Conservation (phyloP, 2,329 filamentous ascomycete genomes). For the Neonectria hederae region DNA sequence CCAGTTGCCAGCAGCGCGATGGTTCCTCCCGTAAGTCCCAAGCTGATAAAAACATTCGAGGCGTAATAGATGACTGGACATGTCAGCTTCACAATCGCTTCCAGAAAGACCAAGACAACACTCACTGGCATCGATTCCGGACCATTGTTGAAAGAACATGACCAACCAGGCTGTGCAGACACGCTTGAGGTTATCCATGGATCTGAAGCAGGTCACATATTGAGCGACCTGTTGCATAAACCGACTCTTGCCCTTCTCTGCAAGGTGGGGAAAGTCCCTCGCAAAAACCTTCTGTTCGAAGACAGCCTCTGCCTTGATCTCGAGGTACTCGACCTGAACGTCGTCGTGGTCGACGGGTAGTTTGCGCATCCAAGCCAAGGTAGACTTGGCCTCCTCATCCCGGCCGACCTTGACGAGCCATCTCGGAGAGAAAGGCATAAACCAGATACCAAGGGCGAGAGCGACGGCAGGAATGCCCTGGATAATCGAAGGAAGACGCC, state of each 20-base stretch:
- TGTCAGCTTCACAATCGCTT: background rate
- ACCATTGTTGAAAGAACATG: slow-evolving; percentile 66
- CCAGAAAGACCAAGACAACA: background rate
- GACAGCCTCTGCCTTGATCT: slow-evolving; percentile 50
- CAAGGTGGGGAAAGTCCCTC: slow-evolving; percentile 42
- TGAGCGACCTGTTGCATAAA: background rate
- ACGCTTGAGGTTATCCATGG: slow-evolving; percentile 46
- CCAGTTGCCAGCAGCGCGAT: slow-evolving; percentile 63
- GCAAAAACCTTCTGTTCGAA: slow-evolving; percentile 43
- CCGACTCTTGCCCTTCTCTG: slow-evolving; percentile 33
- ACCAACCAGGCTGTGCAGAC: slow-evolving; percentile 62
- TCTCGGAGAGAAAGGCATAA: slow-evolving; percentile 56
- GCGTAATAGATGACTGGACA: slow-evolving; percentile 56
- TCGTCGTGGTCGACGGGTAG: background rate
- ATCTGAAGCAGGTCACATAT: background rate
- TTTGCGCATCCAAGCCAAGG: slow-evolving; percentile 32
- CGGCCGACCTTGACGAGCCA: slow-evolving; percentile 44
- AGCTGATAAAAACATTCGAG: slow-evolving; percentile 55
- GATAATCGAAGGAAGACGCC: slow-evolving; percentile 59
- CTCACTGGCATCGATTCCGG: slow-evolving; percentile 44
- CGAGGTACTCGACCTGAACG: slow-evolving; percentile 44
- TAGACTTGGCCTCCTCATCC: slow-evolving; percentile 40
- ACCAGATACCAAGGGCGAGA: slow-evolving; percentile 62
- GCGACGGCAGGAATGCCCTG: slow-evolving; percentile 66
- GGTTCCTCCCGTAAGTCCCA: slow-evolving; percentile 55